Percentiles rank a stretch among this genome's conserved stretches.
Conservation (phyloP, 441 rosid genomes). For the Brassica hybrid region DNA sequence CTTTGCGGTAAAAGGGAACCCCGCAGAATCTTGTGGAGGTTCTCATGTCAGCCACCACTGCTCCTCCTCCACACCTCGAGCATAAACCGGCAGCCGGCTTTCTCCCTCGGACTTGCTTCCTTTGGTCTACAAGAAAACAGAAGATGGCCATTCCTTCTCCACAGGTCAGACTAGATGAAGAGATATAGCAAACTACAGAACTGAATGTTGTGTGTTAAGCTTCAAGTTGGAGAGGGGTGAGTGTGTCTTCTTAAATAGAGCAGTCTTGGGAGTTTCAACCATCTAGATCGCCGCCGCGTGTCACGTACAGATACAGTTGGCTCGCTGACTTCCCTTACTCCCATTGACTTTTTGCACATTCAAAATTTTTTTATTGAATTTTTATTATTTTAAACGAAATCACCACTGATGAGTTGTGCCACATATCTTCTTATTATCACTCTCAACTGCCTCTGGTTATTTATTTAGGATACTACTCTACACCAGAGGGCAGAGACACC, state of each 20-base stretch:
- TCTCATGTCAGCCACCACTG: constrained; percentile 91
- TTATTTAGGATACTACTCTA: constrained; percentile 7
- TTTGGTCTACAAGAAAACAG: constrained; percentile 90
- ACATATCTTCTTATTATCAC: constrained; percentile 4
- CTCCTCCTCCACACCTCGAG: constrained; percentile 90
- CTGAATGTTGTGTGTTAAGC: constrained; percentile 3
- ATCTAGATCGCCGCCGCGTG: constrained; percentile 39
- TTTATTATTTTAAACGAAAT: background rate
- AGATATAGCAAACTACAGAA: background rate
- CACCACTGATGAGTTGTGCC: constrained; percentile 19
- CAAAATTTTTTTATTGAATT: constrained; percentile 17
- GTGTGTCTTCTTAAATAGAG: constrained; percentile 33
- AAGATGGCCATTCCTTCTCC: constrained; percentile 52
- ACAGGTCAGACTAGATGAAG: background rate
- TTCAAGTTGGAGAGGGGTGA: background rate
- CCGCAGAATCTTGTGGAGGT: constrained; percentile 77
- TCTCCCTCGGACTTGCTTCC: constrained; percentile 63
- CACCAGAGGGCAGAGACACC: constrained; percentile 25
- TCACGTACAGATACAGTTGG: constrained; percentile 28
- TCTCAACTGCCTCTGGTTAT: constrained; percentile 33
- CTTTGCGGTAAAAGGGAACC: constrained; percentile 80
- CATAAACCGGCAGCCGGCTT: constrained; percentile 91
- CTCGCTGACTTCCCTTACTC: constrained; percentile 15
- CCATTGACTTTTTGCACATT: constrained; percentile 18
- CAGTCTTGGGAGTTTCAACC: constrained; percentile 19